Base-by-base conservation (phyloP, 352 stramenopile species). In the Phytopythium cucurbitacearum region DNA sequence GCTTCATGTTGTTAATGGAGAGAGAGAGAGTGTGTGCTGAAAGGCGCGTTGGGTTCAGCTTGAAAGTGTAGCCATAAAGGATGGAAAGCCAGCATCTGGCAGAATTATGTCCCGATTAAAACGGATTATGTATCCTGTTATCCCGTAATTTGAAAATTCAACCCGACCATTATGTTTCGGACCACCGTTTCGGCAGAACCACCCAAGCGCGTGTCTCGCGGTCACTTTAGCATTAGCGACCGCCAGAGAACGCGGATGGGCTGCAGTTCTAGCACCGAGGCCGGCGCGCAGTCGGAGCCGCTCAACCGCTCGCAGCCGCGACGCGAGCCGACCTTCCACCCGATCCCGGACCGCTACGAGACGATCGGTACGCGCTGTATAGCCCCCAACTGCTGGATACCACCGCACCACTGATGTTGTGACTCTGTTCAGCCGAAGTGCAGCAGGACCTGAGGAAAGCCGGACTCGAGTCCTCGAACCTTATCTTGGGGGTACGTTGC, bases 261-360 rank as follows among this genome's bases (percentile, higher is more conserved):
- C 42, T 48, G 42, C 21, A 36, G 6, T 16, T 15, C 42, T 1
- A 48, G 42, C 16, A 36, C 42, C 16, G 42, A 48, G 15, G 42
- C 42, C 16, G 42, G 41, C 41, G 41, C 41, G 4, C 41, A 4
- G 11, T 15, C 7, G 13, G 16, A 15, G 10, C 42, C 15, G 42
- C 42, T 35, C n/a, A 7, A 11, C 42, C 42, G 42, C 40, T 44
- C 40, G 7, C 40, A n/a, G 42, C 16, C 42, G 42, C 42, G 16
- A 28, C n/a, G 16, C n/a, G 37, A 41, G 28, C 15, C 39, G 36
- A 48, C 51, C 1, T 85, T 85, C 50, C 62, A 64, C 2, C 54
- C 62, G 16, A 81, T 81, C 59, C 69, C 60, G 10, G 75, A 83
- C 53, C 70, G 69, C 50, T 85, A 83, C 56, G 71, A 85, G 54